Evolutionary conservation across 1,139 yeast species (phyloP), one percentile per base, ranked within the genome.

Genomic region (Citeromyces hawaiiensis): DNA sequence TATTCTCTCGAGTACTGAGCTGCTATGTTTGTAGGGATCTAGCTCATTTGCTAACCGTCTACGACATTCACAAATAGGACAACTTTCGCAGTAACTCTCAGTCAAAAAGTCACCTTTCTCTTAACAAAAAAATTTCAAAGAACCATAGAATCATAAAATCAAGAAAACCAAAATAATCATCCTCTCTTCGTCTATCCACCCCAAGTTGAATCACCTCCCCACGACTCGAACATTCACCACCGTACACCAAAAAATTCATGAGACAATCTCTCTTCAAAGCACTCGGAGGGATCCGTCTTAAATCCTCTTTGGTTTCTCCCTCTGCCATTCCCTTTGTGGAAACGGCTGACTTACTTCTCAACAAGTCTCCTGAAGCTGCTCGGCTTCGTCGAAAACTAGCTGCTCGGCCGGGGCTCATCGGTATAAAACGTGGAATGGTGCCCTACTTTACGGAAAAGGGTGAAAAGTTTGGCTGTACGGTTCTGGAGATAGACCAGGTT

Each of bases 381-480:
- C 73, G 79, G 51, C 59, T 64, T 42, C 72, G 96, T 56, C 79
- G 76, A 56, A 68, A 76, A 56, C 65, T 86, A 36, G 74, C 87
- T 30, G 60, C 63, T 35, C 76, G 98, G 59, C 79, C 95, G 5
- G 98, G 98, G 7, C 63, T 86, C 33, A 63, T 88, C 23, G 94
- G 94, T 0, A 64, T 76, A 46, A 91, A 91, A 56, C 66, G 81
- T 46, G 97, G 97, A 16, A 88, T 91, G 96, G 77, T 87, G 41
- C 76, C 94, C 10, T 83, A 78, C 73, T 91, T 73, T 55, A 73
- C 70, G 45, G 70, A 74, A 32, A 70, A 70, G 33, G 96, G 95
- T n/a, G 66, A 67, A 42, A 76, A 77, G 44, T 60, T 66, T 38
- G 86, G 87, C 7, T 87, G 86, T 38, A 93, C 99, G 2, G 85